Conservation (phyloP, 768 basidiomycete species). For the Coprinopsis marcescibilis region DNA sequence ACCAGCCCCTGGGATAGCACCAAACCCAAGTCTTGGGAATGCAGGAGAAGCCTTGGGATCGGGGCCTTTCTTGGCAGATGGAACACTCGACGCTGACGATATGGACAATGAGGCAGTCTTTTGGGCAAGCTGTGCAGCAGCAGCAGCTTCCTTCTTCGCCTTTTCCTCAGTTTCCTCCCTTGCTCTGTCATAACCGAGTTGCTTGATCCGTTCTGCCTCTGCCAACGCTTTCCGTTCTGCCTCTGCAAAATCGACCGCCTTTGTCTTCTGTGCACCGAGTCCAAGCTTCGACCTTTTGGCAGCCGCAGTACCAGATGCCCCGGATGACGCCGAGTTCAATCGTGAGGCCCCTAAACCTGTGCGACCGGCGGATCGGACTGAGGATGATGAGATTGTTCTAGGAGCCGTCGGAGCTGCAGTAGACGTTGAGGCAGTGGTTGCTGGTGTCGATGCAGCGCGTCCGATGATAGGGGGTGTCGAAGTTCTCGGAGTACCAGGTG, state of each 20-base stretch:
- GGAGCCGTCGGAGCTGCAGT: constrained; percentile 23
- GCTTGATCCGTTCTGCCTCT: constrained; percentile 88
- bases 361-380: constrained; percentile 37
- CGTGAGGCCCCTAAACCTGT: constrained; percentile 34
- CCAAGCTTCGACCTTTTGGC: constrained; percentile 69
- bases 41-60: constrained; percentile 29
- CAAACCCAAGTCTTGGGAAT: constrained; percentile 79
- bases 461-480: constrained; percentile 56
- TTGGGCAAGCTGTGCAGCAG: constrained; percentile 33
- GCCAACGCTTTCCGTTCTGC: constrained; percentile 87
- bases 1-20: constrained; percentile 64
- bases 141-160: constrained; percentile 53
- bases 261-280: constrained; percentile 85
- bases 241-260: constrained; percentile 88
- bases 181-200: constrained; percentile 86
- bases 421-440: constrained; percentile 37
- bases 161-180: constrained; percentile 81
- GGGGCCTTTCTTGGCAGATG: constrained; percentile 15
- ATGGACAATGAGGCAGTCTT: constrained; percentile 33
- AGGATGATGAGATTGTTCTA: constrained; percentile 64
- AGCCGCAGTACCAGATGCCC: constrained; percentile 28
- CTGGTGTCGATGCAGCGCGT: constrained; percentile 35
- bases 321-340: constrained; percentile 30
- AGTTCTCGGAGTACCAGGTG: constrained; percentile 45
- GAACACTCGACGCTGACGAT: constrained; percentile 21